phyloP scores from a whole-genome alignment of 1,284 basidiomycete genomes.

The Irpex sp. region DNA sequence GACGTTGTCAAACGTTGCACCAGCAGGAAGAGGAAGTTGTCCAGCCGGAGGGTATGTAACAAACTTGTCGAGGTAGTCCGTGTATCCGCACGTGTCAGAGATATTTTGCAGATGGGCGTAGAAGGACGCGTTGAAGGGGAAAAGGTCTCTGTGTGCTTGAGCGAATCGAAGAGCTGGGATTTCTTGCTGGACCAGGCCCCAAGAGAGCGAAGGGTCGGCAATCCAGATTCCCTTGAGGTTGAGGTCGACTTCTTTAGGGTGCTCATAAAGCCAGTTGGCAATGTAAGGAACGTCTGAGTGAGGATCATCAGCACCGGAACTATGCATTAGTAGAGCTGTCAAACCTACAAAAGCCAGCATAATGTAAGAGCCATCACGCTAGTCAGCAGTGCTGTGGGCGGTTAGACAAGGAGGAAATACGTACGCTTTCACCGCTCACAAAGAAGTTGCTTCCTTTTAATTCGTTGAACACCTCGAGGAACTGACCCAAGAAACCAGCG shows the following conservation, averaged over 20 bases:
- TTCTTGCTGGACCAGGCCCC: constrained; percentile 31
- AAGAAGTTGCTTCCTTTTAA: constrained; percentile 34
- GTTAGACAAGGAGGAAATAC: constrained; percentile 10
- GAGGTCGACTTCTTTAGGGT: constrained; percentile 28
- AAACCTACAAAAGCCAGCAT: constrained; percentile 32
- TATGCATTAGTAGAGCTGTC: too few species aligned
- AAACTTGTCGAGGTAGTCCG: constrained; percentile 33
- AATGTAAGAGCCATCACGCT: constrained; percentile 15
- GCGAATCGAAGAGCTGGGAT: constrained; percentile 34
- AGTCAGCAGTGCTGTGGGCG: not conserved
- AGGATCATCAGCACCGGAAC: not conserved
- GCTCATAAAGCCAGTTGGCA: constrained; percentile 35
- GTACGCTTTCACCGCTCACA: constrained; percentile 33
- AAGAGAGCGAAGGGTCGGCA: constrained; percentile 32
- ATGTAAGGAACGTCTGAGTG: constrained; percentile 33
- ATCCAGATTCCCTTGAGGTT: constrained; percentile 35
- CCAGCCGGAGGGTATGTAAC: constrained; percentile 38
- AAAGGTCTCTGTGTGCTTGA: constrained; percentile 45
- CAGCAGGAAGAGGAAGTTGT: constrained; percentile 41
- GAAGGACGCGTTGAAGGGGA: constrained; percentile 36
- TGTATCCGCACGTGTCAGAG: constrained; percentile 35
- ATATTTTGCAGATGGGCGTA: constrained; percentile 28
- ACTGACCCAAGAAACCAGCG: constrained; percentile 33
- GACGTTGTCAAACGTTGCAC: constrained; percentile 26
- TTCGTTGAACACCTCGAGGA: constrained; percentile 33